A percentile compares a stretch with the other conserved stretches of the same genome.
These are phyloP conservation scores for Verticillium longisporum DNA, from an alignment of 2,329 filamentous ascomycete species.

Conservation along the genomic window DNA sequence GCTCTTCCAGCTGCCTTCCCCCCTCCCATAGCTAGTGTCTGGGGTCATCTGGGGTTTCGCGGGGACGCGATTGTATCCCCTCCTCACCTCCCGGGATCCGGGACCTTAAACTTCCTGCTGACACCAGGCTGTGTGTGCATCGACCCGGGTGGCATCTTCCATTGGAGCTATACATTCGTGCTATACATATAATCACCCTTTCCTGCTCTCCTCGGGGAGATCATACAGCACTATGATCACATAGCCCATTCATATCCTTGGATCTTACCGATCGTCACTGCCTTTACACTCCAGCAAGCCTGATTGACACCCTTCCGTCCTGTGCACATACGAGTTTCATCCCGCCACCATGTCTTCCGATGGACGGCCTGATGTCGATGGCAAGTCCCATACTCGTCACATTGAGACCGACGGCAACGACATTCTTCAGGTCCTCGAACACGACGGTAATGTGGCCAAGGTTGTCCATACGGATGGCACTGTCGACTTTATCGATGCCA, in stretches of 20 bases:
- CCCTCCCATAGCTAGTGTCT: background rate
- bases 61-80: background rate
- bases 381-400: background rate
- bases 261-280: background rate
- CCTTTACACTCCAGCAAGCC: background rate
- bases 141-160: background rate
- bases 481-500: conserved; percentile 31
- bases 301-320: background rate
- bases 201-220: background rate
- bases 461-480: conserved; percentile 30
- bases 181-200: background rate
- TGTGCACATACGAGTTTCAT: background rate
- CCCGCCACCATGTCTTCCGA: background rate
- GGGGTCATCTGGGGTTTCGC: background rate
- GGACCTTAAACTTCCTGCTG: background rate
- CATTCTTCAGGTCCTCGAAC: conserved; percentile 7
- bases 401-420: conserved; percentile 24
- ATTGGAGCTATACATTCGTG: background rate
- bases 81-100: background rate
- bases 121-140: background rate
- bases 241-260: background rate
- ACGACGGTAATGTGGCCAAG: conserved; percentile 18
- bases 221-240: background rate
- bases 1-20: background rate
- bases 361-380: background rate